Evolutionary conservation across 2,329 filamentous ascomycete species (phyloP).

Genomic region (Aschersonia sp.): DNA sequence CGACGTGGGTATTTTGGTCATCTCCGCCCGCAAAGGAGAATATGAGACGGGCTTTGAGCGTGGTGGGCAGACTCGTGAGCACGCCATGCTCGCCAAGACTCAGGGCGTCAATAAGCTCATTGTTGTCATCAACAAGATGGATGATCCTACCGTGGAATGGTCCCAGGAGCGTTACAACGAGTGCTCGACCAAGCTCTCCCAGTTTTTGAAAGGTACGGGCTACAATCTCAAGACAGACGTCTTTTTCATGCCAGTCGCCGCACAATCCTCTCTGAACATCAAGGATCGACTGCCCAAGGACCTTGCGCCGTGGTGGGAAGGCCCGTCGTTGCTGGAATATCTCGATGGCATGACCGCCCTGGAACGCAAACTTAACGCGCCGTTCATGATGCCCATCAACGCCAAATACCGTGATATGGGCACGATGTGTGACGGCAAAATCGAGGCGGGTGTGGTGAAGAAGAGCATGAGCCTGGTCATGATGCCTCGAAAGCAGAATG

Average conservation of each 20-base stretch:
- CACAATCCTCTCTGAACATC: constrained; percentile 73
- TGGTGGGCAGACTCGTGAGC: constrained; percentile 92
- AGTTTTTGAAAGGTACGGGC: constrained; percentile 82
- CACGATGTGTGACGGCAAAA: constrained; percentile 94
- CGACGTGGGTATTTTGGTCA: constrained; percentile 88
- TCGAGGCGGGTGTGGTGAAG: constrained; percentile 87
- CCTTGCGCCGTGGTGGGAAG: constrained; percentile 68
- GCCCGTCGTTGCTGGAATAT: constrained; percentile 85
- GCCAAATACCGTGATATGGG: constrained; percentile 97
- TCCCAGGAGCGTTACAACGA: constrained; percentile 85
- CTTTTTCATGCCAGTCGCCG: constrained; percentile 91
- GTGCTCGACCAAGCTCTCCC: constrained; percentile 74
- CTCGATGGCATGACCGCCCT: constrained; percentile 87
- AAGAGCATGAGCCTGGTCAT: constrained; percentile 76
- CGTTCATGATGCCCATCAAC: constrained; percentile 97
- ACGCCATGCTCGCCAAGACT: constrained; percentile 94
- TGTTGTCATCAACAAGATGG: constrained; percentile 98
- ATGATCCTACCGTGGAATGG: constrained; percentile 93
- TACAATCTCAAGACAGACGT: constrained; percentile 93
- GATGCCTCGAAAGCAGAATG: constrained; percentile 85
- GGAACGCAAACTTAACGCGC: constrained; percentile 90
- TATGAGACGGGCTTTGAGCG: constrained; percentile 97
- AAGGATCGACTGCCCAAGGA: constrained; percentile 73
- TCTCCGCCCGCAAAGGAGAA: constrained; percentile 92
- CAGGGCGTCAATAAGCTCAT: constrained; percentile 96